Conservation (phyloP, 140 eudicot genomes). For the Anethum foeniculum region DNA sequence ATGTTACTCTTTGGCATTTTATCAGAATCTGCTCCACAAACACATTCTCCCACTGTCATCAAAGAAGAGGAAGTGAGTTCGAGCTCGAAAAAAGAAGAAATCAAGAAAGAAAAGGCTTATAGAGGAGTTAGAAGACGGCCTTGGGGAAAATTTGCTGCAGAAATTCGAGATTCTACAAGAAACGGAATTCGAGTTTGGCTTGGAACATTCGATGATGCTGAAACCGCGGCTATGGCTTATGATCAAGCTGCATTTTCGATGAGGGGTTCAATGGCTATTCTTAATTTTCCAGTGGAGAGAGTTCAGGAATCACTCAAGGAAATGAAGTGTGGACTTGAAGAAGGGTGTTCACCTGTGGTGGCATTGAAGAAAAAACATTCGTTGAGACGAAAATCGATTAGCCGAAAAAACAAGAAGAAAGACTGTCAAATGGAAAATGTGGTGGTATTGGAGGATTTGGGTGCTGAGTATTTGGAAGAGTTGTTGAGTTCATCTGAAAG, state of each 20-base stretch:
- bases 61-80: slow-evolving; percentile 45
- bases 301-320: slow-evolving; percentile 52
- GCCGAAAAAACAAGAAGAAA: slow-evolving; percentile 18
- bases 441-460: slow-evolving; percentile 76
- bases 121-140: slow-evolving; percentile 73
- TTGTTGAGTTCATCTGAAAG: slow-evolving; percentile 27
- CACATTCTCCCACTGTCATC: slow-evolving; percentile 14
- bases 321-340: slow-evolving; percentile 42
- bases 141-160: slow-evolving; percentile 81
- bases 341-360: slow-evolving; percentile 63
- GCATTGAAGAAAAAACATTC: slow-evolving; percentile 53
- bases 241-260: slow-evolving; percentile 70
- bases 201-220: slow-evolving; percentile 71
- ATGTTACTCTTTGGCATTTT: slow-evolving; percentile 34
- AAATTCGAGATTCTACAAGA: slow-evolving; percentile 65
- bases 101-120: slow-evolving; percentile 28
- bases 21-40: slow-evolving; percentile 17
- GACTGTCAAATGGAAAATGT: slow-evolving; percentile 20
- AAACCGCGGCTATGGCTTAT: slow-evolving; percentile 83
- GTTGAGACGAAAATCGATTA: slow-evolving; percentile 27
- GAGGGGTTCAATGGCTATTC: slow-evolving; percentile 55
- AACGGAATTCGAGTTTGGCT: slow-evolving; percentile 68
- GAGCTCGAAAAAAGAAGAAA: neutral
- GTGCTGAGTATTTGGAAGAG: slow-evolving; percentile 65
- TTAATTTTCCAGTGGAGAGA: slow-evolving; percentile 60